Base-by-base conservation (phyloP, 208 protist species). In the Balamuthia mandrillaris region DNA sequence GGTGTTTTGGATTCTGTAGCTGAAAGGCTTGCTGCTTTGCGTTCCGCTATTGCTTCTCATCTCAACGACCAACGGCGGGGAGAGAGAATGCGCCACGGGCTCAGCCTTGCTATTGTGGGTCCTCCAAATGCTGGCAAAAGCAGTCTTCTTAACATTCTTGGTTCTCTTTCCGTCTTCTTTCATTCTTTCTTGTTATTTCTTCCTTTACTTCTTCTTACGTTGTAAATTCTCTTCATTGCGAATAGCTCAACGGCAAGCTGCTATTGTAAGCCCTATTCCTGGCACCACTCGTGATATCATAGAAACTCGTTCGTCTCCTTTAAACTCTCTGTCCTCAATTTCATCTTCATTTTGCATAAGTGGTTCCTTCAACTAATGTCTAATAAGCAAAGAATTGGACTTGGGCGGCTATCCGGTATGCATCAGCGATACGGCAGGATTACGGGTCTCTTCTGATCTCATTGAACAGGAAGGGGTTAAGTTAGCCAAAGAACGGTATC, bases 251-350 rank as follows among this genome's bases (percentile, higher is more conserved):
- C 84, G 91, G 24, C 63, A 87, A 10, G 87, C 88, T 42, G 91
- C 93, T 1, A 96, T 96, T 29, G 94, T 96, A 14, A 91, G 88
- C 27, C 66, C 85, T 14, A 90, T 92, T 2, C 54, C 87, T 4
- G 94, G 94, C 41, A 96, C 94, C 5, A 96, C 94, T 2, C 85
- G 94, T 56, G 94, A 96, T 61, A 84, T 95, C 3, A 78, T 96
- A 3, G 88, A 94, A 56, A 88, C 52, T 37, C 31, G 18, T 27
- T 44, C 31, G 4, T 10, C 45, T 18, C 6, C 60, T 68, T 54
- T 24, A 14, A 54, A 54, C 65, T 49, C 14, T 66, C 18, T 35
- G 29, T 21, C n/a, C n/a, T 24, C 49, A 24, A 56, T 56, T 56
- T 18, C n/a, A 56, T 24, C 18, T 24, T 56, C 18, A 14, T 10